Percentiles rank a stretch among this genome's conserved stretches.
Evolutionary conservation across 371 early-diverging fungal genomes (phyloP).

Genomic region (Mortierella sp.): DNA sequence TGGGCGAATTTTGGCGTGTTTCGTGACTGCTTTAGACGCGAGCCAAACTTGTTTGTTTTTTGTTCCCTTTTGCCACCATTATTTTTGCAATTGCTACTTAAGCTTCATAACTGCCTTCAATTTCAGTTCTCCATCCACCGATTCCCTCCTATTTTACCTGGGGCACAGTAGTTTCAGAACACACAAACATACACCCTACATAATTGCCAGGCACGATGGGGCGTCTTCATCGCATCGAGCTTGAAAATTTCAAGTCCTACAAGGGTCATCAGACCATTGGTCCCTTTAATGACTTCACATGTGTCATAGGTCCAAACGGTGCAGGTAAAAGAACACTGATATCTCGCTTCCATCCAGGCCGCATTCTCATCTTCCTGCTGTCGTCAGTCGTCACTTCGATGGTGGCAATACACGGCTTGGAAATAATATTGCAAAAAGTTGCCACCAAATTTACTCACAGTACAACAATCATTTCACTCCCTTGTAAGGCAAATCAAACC

Average conservation of each 20-base stretch:
- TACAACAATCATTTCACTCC: not conserved
- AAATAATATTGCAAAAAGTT: constrained; percentile 2
- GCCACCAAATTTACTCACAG: constrained; percentile 29
- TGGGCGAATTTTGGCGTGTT: too few species aligned
- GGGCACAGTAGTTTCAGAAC: not conserved
- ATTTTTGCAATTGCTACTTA: not conserved
- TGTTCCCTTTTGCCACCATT: not conserved
- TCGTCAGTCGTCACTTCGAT: not conserved
- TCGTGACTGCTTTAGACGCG: not conserved
- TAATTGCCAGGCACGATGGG: constrained; percentile 68
- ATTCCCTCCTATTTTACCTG: not conserved
- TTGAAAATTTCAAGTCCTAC: constrained; percentile 99
- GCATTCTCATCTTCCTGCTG: too few species aligned
- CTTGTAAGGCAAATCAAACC: constrained; percentile 93
- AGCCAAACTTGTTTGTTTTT: not conserved
- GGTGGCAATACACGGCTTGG: not conserved
- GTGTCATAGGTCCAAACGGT: constrained; percentile 99
- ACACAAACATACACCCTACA: not conserved
- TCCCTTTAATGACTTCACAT: constrained; percentile 96
- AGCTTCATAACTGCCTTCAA: not conserved
- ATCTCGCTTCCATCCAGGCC: too few species aligned
- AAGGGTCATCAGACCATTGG: constrained; percentile 94
- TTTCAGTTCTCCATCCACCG: not conserved
- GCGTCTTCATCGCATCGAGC: constrained; percentile 89
- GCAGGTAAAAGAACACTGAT: constrained; percentile 72